Evolutionary conservation across 768 basidiomycete genomes (phyloP), one percentile per base, ranked within the genome.

Genomic region (Podaxis rugospora): DNA sequence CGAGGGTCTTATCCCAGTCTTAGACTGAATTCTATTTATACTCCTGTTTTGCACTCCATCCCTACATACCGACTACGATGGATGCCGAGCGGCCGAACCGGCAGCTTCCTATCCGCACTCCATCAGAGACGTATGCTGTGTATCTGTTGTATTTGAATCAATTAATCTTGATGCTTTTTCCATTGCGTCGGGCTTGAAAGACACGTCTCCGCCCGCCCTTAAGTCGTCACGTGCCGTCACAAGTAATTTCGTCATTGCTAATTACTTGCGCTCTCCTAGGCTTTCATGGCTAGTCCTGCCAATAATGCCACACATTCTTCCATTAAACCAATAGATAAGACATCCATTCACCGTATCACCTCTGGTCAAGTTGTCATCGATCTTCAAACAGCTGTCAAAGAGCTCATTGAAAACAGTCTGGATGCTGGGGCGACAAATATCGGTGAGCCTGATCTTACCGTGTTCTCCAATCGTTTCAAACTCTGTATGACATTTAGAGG

Each of bases 351-450:
- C 71, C 80, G 84, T 57, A 92, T 99, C 57, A 92, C 95, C 0
- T 93, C 93, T 1, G 96, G 96, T 1, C 97, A 98, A 71, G 96
- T 98, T 50, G 90, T 98, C 0, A 80, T 95, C 27, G 94, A 97
- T 70, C 83, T 98, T 0, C 93, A 95, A 70, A 92, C 90, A 0
- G 93, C 94, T 1, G 88, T 98, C 61, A 99, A 98, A 71, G 97
- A 99, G 72, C 84, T 98, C 7, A 84, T 99, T 1, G 97, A 99
- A 74, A 99, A 99, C 71, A 92, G 93, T 61, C 76, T 98, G 28
- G 97, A 99, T 71, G 95, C 97, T 1, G 90, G 90, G 0, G 92
- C 95, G 0, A 94, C 90, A 0, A 86, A 75, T 65, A 84, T 99
- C 44, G 95, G 96, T 92, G 49, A 32, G 87, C 10, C 27, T 18